Evolutionary conservation across 139 green algal genomes (phyloP).

Genomic region (Chlamydomonas incerta): DNA sequence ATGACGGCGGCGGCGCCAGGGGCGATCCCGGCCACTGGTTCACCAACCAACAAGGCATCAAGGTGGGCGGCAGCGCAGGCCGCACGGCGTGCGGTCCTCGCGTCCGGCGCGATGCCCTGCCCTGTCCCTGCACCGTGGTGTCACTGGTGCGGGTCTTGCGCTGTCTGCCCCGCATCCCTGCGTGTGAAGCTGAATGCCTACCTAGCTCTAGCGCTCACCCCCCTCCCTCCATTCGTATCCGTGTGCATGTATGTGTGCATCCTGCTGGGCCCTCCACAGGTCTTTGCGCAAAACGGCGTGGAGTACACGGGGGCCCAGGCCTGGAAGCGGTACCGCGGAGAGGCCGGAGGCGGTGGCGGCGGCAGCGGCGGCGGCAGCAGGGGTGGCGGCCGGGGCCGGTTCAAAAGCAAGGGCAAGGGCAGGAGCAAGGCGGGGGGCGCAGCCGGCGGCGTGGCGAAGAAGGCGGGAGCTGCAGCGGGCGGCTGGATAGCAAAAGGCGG

Average conservation of each 20-base stretch:
- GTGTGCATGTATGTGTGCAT: too few species aligned
- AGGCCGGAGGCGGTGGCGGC: neutral
- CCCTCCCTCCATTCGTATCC: too few species aligned
- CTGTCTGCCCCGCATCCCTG: too few species aligned
- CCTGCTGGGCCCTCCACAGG: too few species aligned
- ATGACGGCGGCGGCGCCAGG: neutral
- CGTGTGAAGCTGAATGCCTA: too few species aligned
- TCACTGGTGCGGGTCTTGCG: too few species aligned
- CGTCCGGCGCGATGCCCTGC: neutral
- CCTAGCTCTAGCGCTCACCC: too few species aligned
- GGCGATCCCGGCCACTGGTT: neutral
- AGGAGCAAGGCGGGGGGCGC: neutral
- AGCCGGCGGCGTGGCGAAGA: neutral
- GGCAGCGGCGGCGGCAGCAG: neutral
- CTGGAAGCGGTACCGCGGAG: neutral
- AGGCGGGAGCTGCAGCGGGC: neutral
- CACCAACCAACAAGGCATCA: slow-evolving; percentile 9
- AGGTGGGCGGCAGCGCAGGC: neutral
- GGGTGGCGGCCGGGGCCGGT: neutral
- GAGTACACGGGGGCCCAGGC: slow-evolving; percentile 19
- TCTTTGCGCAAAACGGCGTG: slow-evolving; percentile 17
- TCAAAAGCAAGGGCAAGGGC: neutral
- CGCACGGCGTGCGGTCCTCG: too few species aligned
- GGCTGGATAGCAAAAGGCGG: neutral
- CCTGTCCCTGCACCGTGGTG: too few species aligned